Base-by-base conservation (phyloP, 1,284 basidiomycete species). In the Marasmius sp. region DNA sequence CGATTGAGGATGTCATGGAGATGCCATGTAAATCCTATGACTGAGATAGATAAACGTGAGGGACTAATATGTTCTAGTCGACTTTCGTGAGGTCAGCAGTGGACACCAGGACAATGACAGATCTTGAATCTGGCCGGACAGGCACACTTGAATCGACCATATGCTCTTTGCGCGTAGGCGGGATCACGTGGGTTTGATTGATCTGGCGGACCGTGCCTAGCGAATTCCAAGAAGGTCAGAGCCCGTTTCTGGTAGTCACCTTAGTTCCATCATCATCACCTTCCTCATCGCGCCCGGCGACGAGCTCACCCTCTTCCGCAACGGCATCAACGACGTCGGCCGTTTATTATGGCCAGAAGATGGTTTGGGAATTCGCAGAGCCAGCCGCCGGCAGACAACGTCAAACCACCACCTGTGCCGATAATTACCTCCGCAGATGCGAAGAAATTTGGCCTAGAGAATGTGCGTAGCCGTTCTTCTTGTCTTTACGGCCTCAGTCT, bases 401-500 rank as follows among this genome's bases (percentile, higher is more conserved):
- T 52, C 43, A 41, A 49, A n/a, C 69, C 74, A 51, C 67, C 68
- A 49, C 69, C 75, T 56, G 65, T 73, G 47, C 74, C 77, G 52
- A 64, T 72, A 50, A 69, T 79, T 65, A 77, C 79, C 53, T 79
- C 84, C 27, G 85, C 90, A 62, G 89, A 91, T 74, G 83, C 83
- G 63, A 93, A 93, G 80, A 88, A 86, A 71, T 96, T 95, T 82
- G 95, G 95, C 20, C 81, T 97, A 57, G 95, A 96, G 83, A 97
- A 97, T 77, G 94, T 95, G 75, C 72, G 93, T 84, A 33, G 20
- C 58, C 14, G 12, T 45, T 43, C 59, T 33, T 57, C 56, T 27
- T 27, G 39, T 41, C 53, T 11, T 16, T 60, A 10, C 57, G 10
- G 62, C 55, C 61, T 49, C 64, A 38, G 34, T 38, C 41, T 61